phyloP scores from a whole-genome alignment of 1,284 basidiomycete species.

The Ustilago tritici region DNA sequence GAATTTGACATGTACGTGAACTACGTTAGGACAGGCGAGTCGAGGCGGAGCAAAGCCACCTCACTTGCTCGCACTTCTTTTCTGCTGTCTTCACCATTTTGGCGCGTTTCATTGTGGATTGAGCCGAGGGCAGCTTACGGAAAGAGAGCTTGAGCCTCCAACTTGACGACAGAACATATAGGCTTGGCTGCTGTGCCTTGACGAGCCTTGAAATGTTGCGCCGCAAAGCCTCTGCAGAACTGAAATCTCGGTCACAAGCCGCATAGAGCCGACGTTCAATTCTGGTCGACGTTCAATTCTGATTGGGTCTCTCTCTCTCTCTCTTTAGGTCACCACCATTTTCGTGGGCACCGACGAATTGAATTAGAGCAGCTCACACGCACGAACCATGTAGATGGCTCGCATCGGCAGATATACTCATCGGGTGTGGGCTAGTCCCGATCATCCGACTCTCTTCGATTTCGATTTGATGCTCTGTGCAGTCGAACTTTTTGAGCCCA shows the following conservation, averaged over 20 bases:
- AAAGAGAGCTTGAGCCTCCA: background rate
- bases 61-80: background rate
- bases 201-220: background rate
- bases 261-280: background rate
- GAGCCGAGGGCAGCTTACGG: background rate
- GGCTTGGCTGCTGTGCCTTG: background rate
- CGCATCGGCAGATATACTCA: background rate
- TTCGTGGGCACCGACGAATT: no score
- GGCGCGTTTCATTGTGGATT: background rate
- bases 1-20: no score
- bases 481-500: background rate
- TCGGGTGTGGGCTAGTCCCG: background rate
- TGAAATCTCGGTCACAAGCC: background rate
- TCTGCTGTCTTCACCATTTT: background rate
- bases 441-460: background rate
- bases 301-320: background rate
- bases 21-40: background rate
- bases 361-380: background rate
- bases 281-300: background rate
- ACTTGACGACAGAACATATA: background rate
- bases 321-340: background rate
- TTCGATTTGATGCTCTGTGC: background rate
- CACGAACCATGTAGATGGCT: background rate
- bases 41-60: slow-evolving; percentile 1
- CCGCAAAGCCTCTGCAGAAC: background rate